Percentiles rank a stretch among this genome's conserved stretches.
phyloP scores from a whole-genome alignment of 2,329 filamentous ascomycete species.

The Pyricularia grisea region DNA sequence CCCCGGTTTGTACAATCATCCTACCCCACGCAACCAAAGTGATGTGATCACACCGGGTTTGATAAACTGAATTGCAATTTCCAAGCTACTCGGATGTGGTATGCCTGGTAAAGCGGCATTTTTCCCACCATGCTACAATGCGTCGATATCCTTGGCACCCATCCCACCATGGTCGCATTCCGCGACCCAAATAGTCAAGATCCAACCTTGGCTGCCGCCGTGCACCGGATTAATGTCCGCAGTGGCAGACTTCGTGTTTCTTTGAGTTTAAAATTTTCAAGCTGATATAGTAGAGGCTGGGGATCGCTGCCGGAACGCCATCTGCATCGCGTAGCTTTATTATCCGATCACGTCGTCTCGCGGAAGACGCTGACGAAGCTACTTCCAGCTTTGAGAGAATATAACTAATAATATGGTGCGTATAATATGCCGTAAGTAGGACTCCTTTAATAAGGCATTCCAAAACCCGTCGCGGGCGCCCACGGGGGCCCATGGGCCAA shows the following conservation, averaged over 20 bases:
- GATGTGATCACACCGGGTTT: neutral
- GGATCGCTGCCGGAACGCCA: neutral
- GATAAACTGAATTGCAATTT: neutral
- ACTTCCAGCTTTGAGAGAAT: neutral
- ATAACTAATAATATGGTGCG: neutral
- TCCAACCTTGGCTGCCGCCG: neutral
- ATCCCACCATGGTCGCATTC: neutral
- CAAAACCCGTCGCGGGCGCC: too few relatives aligned
- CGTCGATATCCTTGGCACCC: neutral
- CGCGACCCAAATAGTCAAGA: neutral
- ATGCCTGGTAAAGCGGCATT: neutral
- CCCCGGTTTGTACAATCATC: neutral
- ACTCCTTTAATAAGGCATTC: too few relatives aligned
- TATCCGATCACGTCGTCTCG: neutral
- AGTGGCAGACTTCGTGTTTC: too few relatives aligned
- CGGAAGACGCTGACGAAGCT: neutral
- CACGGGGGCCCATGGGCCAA: too few relatives aligned
- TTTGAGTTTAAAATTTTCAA: too few relatives aligned
- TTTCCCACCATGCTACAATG: neutral
- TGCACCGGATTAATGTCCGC: too few relatives aligned
- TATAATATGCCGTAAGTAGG: neutral
- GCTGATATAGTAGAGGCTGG: neutral
- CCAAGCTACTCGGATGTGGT: neutral
- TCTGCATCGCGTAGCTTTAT: neutral
- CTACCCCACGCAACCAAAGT: neutral